These are phyloP conservation scores for Phialophora macrospora DNA, from an alignment of 2,329 filamentous ascomycete species.

Conservation along the genomic window DNA sequence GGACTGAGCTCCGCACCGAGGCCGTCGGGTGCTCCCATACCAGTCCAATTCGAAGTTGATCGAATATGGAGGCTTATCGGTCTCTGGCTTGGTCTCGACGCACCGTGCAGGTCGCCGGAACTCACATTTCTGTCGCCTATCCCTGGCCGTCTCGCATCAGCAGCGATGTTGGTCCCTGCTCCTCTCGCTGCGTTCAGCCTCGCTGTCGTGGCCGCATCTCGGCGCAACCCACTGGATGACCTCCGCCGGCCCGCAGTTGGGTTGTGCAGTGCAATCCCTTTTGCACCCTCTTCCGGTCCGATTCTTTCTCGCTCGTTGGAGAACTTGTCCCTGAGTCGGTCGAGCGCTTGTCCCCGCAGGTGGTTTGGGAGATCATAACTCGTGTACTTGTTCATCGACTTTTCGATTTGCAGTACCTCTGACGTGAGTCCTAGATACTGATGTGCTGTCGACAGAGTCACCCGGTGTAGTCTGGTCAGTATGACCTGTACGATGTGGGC, in stretches of 20 bases:
- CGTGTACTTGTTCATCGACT: constrained; percentile 91
- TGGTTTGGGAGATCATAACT: constrained; percentile 90
- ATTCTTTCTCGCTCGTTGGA: constrained; percentile 80
- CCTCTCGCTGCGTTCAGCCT: constrained; percentile 55
- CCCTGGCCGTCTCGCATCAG: constrained; percentile 9
- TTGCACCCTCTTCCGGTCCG: constrained; percentile 78
- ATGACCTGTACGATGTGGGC: constrained; percentile 98
- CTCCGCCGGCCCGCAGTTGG: constrained; percentile 68
- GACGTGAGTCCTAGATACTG: constrained; percentile 89
- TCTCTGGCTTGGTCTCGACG: constrained; percentile 26
- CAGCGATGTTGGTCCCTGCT: constrained; percentile 24
- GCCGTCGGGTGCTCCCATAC: constrained; percentile 25
- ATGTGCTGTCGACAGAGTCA: constrained; percentile 92
- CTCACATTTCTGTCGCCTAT: constrained; percentile 58
- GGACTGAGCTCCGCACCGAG: constrained; percentile 43
- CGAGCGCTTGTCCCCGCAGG: constrained; percentile 79
- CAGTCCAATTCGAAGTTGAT: constrained; percentile 28
- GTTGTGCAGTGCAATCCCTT: constrained; percentile 96
- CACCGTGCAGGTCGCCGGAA: constrained; percentile 69
- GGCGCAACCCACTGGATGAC: constrained; percentile 75
- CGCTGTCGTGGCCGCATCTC: constrained; percentile 77
- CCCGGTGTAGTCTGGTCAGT: constrained; percentile 87
- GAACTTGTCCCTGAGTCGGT: constrained; percentile 92
- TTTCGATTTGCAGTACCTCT: constrained; percentile 90
- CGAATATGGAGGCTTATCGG: constrained; percentile 31